Percentiles rank a stretch among this genome's conserved stretches.
phyloP scores from a whole-genome alignment of 495 filamentous ascomycete genomes.

The Penicillium egyptiacum region DNA sequence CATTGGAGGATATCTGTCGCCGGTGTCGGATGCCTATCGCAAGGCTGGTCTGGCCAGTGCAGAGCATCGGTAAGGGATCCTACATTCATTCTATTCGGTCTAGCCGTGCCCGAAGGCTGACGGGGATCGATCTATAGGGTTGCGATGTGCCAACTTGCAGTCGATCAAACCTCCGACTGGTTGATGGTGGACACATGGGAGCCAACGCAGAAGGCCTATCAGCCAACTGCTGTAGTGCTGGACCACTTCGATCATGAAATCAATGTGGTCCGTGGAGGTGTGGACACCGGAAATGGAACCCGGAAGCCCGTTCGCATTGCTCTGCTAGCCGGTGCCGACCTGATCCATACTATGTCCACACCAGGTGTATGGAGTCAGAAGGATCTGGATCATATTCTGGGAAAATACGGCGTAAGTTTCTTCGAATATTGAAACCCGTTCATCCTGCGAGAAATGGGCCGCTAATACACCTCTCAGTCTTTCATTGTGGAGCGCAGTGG shows the following conservation, averaged over 20 bases:
- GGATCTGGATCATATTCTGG: conserved; percentile 86
- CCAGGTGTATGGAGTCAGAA: conserved; percentile 75
- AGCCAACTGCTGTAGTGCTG: conserved; percentile 83
- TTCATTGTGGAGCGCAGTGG: conserved; percentile 89
- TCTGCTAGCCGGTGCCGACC: conserved; percentile 77
- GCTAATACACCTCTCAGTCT: conserved; percentile 38
- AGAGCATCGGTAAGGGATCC: conserved; percentile 59
- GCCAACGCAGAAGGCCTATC: conserved; percentile 71
- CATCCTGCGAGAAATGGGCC: neutral
- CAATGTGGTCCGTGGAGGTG: conserved; percentile 72
- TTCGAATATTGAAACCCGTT: neutral
- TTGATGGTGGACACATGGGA: conserved; percentile 87
- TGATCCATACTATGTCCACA: conserved; percentile 83
- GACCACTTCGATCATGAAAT: conserved; percentile 90
- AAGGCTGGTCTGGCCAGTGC: conserved; percentile 82
- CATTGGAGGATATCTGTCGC: conserved; percentile 77
- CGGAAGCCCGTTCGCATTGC: conserved; percentile 64
- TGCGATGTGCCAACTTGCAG: conserved; percentile 76
- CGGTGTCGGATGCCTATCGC: conserved; percentile 84
- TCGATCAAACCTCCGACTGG: conserved; percentile 71
- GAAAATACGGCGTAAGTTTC: conserved; percentile 65
- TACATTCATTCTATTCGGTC: neutral
- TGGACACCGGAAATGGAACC: conserved; percentile 63
- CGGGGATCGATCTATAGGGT: conserved; percentile 30
- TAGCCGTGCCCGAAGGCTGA: conserved; percentile 10